Conservation (phyloP, 306 rosid species). For the Glycine soja region DNA sequence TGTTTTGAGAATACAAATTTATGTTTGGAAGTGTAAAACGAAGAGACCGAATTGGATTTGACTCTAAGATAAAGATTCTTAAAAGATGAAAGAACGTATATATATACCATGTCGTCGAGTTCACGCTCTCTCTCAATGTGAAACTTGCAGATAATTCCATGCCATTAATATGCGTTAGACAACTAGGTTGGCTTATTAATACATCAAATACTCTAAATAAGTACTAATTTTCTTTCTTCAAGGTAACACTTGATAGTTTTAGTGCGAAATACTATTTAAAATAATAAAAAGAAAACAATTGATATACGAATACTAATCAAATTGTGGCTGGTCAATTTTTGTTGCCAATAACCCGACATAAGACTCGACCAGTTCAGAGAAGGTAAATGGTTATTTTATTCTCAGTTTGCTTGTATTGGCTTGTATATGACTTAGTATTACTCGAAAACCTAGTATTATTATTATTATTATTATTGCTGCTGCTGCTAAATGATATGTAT, state of each 20-base stretch:
- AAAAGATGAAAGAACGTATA: neutral
- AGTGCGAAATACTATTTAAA: neutral
- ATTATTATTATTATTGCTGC: neutral
- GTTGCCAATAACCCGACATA: constrained; percentile 11
- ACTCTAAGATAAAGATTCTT: neutral
- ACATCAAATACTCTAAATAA: neutral
- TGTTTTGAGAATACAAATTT: neutral
- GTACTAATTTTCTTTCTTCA: neutral
- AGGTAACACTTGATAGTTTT: neutral
- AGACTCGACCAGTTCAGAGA: neutral
- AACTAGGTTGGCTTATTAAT: neutral
- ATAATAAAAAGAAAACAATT: neutral
- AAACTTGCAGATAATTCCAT: neutral
- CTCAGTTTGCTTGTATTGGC: neutral
- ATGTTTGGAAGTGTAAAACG: neutral
- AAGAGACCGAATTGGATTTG: neutral
- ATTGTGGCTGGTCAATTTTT: constrained; percentile 18
- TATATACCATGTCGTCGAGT: neutral
- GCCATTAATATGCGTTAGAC: neutral
- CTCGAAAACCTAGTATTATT: neutral
- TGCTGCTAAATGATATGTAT: no score
- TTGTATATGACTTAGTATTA: neutral
- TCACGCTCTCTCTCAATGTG: neutral
- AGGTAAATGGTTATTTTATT: neutral
- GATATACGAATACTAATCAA: neutral